These are phyloP conservation scores for Solidago caesia DNA, from an alignment of 129 eudicot genomes.

Conservation along the genomic window DNA sequence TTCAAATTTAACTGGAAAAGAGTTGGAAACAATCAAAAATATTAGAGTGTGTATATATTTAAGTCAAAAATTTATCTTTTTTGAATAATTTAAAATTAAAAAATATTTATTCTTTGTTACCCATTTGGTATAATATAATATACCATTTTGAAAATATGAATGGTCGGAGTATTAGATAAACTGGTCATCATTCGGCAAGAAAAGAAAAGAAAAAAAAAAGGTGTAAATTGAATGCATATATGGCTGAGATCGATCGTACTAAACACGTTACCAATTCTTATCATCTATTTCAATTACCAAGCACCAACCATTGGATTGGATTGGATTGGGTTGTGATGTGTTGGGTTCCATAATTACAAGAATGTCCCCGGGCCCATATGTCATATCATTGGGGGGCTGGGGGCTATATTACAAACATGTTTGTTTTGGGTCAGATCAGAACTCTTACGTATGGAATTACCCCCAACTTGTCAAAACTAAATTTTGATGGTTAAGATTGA, in stretches of 20 bases:
- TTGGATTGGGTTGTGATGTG: neutral
- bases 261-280: conserved; percentile 5
- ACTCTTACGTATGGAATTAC: conserved; percentile 10
- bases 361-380: neutral
- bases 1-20: too few species aligned
- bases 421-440: conserved; percentile 15
- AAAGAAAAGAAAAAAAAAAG: neutral
- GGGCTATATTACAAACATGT: conserved; percentile 3
- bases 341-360: conserved; percentile 10
- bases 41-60: too few species aligned
- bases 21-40: too few species aligned
- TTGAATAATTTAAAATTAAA: too few species aligned
- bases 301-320: conserved; percentile 8
- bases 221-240: neutral
- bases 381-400: neutral
- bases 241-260: neutral
- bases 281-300: neutral
- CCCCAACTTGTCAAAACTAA: neutral
- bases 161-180: neutral
- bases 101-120: too few species aligned
- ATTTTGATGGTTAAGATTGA: neutral
- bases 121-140: too few species aligned
- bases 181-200: neutral
- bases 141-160: neutral
- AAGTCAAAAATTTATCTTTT: too few species aligned